phyloP scores from a whole-genome alignment of 73 alveolate species.

The Paramecium sonneborni region DNA sequence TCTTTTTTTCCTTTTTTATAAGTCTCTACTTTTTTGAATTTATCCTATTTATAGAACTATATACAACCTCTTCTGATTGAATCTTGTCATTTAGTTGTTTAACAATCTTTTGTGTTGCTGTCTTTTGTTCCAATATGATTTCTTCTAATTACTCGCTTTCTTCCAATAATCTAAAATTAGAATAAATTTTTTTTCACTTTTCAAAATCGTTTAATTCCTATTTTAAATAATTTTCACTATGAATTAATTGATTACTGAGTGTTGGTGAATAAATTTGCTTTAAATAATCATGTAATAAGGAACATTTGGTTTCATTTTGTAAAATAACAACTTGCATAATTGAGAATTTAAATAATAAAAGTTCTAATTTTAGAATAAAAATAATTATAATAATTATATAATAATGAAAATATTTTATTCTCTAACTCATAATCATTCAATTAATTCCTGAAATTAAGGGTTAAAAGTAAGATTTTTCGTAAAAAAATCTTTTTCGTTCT shows the following conservation, averaged over 20 bases:
- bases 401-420: too few species aligned
- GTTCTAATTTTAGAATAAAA: background rate
- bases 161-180: background rate
- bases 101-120: background rate
- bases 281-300: background rate
- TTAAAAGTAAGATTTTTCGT: too few species aligned
- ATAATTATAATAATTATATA: too few species aligned
- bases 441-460: too few species aligned
- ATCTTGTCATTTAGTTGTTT: background rate
- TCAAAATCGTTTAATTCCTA: background rate
- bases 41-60: background rate
- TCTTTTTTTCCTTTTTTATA: constrained; percentile 53
- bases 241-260: background rate
- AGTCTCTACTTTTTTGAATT: constrained; percentile 19
- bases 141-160: background rate
- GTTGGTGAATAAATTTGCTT: background rate
- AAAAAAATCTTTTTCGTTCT: too few species aligned
- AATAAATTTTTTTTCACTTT: background rate
- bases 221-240: background rate
- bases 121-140: background rate
- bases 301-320: background rate
- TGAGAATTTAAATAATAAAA: background rate
- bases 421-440: too few species aligned
- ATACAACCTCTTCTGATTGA: background rate
- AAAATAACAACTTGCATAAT: background rate